Conservation (phyloP, 1,284 basidiomycete species). For the Xanthoconium separans region DNA sequence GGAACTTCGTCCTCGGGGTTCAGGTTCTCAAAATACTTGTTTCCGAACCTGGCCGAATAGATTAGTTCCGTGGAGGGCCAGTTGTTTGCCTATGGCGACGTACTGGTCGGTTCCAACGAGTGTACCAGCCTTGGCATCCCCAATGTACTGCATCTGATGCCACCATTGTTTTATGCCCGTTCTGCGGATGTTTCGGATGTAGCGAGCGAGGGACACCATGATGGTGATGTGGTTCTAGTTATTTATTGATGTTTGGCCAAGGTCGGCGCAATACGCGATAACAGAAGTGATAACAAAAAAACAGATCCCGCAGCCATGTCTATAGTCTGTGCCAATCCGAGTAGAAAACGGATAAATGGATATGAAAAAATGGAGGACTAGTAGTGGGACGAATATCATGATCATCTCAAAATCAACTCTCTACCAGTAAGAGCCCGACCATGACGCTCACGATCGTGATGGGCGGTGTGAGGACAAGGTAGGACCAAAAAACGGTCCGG, state of each 20-base stretch:
- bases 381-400: too few species aligned
- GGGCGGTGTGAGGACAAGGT: slow-evolving; percentile 81
- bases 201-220: slow-evolving; percentile 76
- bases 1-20: slow-evolving; percentile 84
- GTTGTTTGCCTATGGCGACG: slow-evolving; percentile 24
- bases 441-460: slow-evolving; percentile 76
- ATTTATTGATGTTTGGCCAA: slow-evolving; percentile 28
- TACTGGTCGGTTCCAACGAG: slow-evolving; percentile 83
- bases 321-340: too few species aligned
- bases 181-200: slow-evolving; percentile 70
- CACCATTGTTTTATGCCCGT: slow-evolving; percentile 83
- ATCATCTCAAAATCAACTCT: slow-evolving; percentile 28
- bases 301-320: too few species aligned
- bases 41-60: slow-evolving; percentile 66
- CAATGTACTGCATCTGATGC: slow-evolving; percentile 85
- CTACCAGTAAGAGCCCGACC: slow-evolving; percentile 64
- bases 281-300: too few species aligned
- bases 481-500: slow-evolving; percentile 80
- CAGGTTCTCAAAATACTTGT: slow-evolving; percentile 89
- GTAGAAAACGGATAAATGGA: too few species aligned
- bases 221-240: slow-evolving; percentile 10
- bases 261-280: neutral
- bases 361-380: too few species aligned
- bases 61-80: neutral
- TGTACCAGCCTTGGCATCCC: slow-evolving; percentile 84